Base-by-base conservation (phyloP, 163 green algal species). In the Chlorella variabilis region DNA sequence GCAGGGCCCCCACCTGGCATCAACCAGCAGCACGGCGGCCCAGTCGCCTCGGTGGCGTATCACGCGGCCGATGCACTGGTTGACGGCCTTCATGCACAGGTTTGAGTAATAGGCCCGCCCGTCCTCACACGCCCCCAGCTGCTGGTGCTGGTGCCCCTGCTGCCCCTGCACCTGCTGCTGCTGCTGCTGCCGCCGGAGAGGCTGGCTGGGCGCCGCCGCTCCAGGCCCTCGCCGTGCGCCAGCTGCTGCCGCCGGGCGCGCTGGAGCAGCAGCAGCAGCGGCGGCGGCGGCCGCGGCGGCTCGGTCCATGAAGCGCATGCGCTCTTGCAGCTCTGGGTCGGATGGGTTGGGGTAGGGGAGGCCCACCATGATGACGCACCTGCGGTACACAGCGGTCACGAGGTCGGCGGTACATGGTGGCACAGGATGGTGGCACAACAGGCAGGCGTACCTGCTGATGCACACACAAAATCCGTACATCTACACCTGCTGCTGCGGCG, bases 11-110 rank as follows among this genome's bases (percentile, higher is more conserved):
- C 11, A 51, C 65, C 71, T 68, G 13, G 34, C 71, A 68, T 99
- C 96, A 23, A 90, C 89, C 34, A 99, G 84, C 33, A 99, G 59
- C 4, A 98, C 88, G 0, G 91, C 87, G 2, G 96, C 96, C 78
- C 97, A 97, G 85, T 98, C 95, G 13, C 78, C 41, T 1, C 65
- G 70, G 86, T 99, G 96, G 25, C 97, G 87, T 65, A 99, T 97
- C 48, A 94, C 96, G 0, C 96, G 86, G 11, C 97, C 97, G 2
- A 99, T 91, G 75, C 91, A 95, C 92, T 99, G 97, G 86, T 99
- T 99, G 11, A 99, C 95, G 0, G 93, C 93, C 81, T 98, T 97
- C 91, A 98, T 96, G 92, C 96, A 99, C 66, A 99, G 84, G 67
- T 96, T 93, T 42, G 95, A 87, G 82, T 98, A 98, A 59, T 98